Evolutionary conservation across 1,284 basidiomycete species (phyloP), one percentile per base, ranked within the genome.

Genomic region (Ceratobasidium sp.): DNA sequence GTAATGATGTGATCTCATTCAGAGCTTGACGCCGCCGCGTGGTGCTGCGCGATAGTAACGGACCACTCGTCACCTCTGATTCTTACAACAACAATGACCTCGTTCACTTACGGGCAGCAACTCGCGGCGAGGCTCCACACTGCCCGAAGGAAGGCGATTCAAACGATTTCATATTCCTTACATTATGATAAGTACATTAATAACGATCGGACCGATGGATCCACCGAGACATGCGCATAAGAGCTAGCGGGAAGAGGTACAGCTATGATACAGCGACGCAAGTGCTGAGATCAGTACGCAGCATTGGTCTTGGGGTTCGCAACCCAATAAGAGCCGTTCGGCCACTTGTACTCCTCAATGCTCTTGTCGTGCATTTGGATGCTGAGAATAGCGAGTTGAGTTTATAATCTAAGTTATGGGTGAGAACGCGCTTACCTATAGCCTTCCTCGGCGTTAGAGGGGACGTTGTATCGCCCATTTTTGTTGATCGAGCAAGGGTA

Each of bases 401-500:
- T 27, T 41, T 45, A 50, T 14, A 22, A n/a, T 5, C 17, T 45
- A 41, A 44, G 44, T 33, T 17, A 74, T 14, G 29, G 17, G 36
- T 9, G 44, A 15, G 17, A 41, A 27, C 57, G 19, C 17, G 78
- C 86, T 47, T 48, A 90, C 91, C 91, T 92, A 81, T 93, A 93
- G 1, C 93, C 93, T 79, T 93, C 93, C 14, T 84, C 81, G 0
- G 90, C 83, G 78, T 90, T 86, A 76, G 78, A 84, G 0, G 93
- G 93, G 0, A 94, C 90, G 78, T 96, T 96, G 84, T 98, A 98
- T 60, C 94, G 87, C 29, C 96, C 96, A 45, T 88, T 86, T 11
- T 85, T 80, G 84, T 97, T 97, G 86, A 98, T 96, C 47, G 93
- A 92, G 79, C 94, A 95, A 2, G 95, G 95, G 79, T 91, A 90